A percentile compares a stretch with the other conserved stretches of the same genome.
Conservation (phyloP, 2,329 filamentous ascomycete species). For the Stemphylium beticola region DNA sequence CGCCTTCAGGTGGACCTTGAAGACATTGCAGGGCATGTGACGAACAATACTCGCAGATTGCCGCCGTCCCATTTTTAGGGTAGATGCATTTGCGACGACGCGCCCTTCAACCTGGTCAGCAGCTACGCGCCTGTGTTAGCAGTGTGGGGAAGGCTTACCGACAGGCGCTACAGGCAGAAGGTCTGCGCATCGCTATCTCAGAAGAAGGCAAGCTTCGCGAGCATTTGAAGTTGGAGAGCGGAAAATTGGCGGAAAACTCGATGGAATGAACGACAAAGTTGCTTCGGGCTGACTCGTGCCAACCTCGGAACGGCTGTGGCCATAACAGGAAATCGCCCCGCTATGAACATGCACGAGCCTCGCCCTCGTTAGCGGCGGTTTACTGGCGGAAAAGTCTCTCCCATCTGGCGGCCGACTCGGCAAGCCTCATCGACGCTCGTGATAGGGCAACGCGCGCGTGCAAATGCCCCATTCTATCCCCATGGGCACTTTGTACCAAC, state of each 20-base stretch:
- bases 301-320: neutral
- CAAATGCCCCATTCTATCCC: conserved; percentile 22
- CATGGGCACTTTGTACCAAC: conserved; percentile 19
- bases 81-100: conserved; percentile 34
- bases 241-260: conserved; percentile 18
- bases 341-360: neutral
- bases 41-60: conserved; percentile 27
- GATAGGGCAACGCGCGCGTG: conserved; percentile 17
- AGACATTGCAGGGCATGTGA: conserved; percentile 28
- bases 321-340: conserved; percentile 8
- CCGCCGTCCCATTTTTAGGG: conserved; percentile 15
- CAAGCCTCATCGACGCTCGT: conserved; percentile 1
- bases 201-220: conserved; percentile 14
- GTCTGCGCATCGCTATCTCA: conserved; percentile 27
- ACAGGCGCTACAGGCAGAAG: conserved; percentile 30
- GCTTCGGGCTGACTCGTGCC: conserved; percentile 5
- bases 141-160: conserved; percentile 21
- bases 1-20: conserved; percentile 30
- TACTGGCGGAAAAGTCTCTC: conserved; percentile 26
- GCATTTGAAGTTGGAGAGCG: conserved; percentile 16
- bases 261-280: neutral
- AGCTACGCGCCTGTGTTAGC: neutral
- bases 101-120: conserved; percentile 20
- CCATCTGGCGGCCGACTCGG: conserved; percentile 4
- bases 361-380: conserved; percentile 21